These are phyloP conservation scores for Ilex paraguariensis DNA, from an alignment of 305 asterid species.

Conservation along the genomic window DNA sequence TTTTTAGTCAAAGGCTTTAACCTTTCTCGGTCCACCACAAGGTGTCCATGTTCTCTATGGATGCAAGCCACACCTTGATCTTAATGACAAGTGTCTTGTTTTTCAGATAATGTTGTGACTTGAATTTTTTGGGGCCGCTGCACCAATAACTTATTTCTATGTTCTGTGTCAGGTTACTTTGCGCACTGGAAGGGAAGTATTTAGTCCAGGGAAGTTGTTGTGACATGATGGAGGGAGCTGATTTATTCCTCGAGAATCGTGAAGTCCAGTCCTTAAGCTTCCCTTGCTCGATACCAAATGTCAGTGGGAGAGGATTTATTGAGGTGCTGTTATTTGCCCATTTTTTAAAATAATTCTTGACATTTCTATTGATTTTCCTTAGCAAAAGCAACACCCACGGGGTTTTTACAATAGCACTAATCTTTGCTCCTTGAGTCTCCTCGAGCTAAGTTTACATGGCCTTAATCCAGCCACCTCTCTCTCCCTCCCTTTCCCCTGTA, in stretches of 20 bases:
- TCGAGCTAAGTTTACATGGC: too few relatives aligned
- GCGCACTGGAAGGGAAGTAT: slow-evolving; percentile 84
- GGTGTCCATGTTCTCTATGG: slow-evolving; percentile 36
- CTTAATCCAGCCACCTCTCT: too few relatives aligned
- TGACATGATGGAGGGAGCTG: slow-evolving; percentile 44
- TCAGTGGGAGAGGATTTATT: slow-evolving; percentile 88
- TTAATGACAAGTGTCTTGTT: not conserved
- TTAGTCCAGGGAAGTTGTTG: slow-evolving; percentile 60
- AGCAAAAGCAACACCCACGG: too few relatives aligned
- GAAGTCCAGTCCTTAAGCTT: slow-evolving; percentile 64
- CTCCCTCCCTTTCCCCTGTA: not conserved
- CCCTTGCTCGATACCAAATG: slow-evolving; percentile 59
- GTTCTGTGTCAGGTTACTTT: slow-evolving; percentile 50
- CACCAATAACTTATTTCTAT: not conserved
- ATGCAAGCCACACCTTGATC: not conserved
- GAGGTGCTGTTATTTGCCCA: slow-evolving; percentile 45
- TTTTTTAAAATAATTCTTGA: not conserved
- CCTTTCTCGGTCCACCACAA: slow-evolving; percentile 58
- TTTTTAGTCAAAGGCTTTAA: slow-evolving; percentile 78
- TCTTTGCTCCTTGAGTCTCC: too few relatives aligned
- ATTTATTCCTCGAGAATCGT: slow-evolving; percentile 38
- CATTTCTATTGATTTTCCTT: not conserved
- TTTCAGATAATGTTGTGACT: too few relatives aligned
- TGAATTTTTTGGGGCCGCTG: not conserved
- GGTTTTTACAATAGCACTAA: too few relatives aligned